A percentile compares a stretch with the other conserved stretches of the same genome.
Evolutionary conservation across 768 basidiomycete species (phyloP).

Genomic region (Tylopilus felleus): DNA sequence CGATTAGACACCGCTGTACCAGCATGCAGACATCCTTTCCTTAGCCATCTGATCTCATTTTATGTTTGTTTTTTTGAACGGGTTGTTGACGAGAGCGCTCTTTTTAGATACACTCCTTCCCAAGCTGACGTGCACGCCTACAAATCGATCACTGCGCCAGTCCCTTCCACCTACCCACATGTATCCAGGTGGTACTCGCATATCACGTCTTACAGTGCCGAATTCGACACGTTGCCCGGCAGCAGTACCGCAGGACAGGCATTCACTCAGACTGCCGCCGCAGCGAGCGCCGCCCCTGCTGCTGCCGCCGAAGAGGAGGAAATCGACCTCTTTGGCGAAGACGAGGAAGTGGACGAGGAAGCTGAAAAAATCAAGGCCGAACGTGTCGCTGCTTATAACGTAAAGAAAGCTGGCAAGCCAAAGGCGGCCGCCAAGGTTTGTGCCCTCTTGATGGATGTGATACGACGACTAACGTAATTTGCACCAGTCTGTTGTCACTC

Average conservation of each 20-base stretch:
- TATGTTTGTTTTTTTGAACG: not conserved
- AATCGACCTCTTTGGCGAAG: slow-evolving; percentile 87
- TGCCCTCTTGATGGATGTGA: slow-evolving; percentile 2
- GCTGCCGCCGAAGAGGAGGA: slow-evolving; percentile 56
- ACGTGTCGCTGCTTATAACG: slow-evolving; percentile 90
- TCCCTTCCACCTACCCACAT: slow-evolving; percentile 63
- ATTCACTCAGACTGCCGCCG: slow-evolving; percentile 52
- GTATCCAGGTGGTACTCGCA: slow-evolving; percentile 91
- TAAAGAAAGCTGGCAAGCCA: slow-evolving; percentile 88
- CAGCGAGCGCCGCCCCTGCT: slow-evolving; percentile 44
- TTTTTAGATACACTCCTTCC: slow-evolving; percentile 76
- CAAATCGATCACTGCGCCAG: slow-evolving; percentile 71
- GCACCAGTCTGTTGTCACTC: slow-evolving; percentile 92
- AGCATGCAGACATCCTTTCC: slow-evolving; percentile 69
- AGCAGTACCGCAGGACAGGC: slow-evolving; percentile 79
- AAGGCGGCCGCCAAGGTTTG: slow-evolving; percentile 85
- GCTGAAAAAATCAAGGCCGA: slow-evolving; percentile 86
- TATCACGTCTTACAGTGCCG: slow-evolving; percentile 80
- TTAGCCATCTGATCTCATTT: slow-evolving; percentile 64
- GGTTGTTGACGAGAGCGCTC: slow-evolving; percentile 8
- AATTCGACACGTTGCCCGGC: slow-evolving; percentile 77
- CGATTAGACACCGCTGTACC: slow-evolving; percentile 86
- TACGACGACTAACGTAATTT: slow-evolving; percentile 10
- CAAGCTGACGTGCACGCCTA: slow-evolving; percentile 94
- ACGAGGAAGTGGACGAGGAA: slow-evolving; percentile 80